A percentile compares a stretch with the other conserved stretches of the same genome.
phyloP scores from a whole-genome alignment of 78 protist species.

The Dictyostelium firmibasis region DNA sequence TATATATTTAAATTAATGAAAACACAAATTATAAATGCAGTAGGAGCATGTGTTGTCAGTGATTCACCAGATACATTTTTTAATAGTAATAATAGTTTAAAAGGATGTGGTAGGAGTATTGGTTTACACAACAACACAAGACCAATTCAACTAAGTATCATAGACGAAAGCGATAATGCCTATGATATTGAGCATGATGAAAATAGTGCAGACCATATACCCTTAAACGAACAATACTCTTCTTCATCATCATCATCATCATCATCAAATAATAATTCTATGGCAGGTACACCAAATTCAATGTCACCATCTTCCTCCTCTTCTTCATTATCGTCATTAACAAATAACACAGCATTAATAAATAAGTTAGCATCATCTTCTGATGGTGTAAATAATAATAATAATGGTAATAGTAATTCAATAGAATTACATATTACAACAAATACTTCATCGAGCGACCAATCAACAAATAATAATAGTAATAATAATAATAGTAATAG shows the following conservation, averaged over 20 bases:
- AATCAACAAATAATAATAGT: not conserved
- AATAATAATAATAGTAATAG: not conserved
- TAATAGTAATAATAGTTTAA: not conserved
- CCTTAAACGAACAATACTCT: not conserved
- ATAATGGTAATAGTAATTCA: not conserved
- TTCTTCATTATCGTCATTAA: not conserved
- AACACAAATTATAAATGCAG: not conserved
- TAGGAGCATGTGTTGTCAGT: slow-evolving; percentile 7
- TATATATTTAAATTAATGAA: not conserved
- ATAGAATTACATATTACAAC: not conserved
- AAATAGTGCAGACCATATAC: not conserved
- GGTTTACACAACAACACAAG: not conserved
- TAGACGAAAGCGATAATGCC: not conserved
- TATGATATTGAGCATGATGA: not conserved
- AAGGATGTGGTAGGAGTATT: not conserved
- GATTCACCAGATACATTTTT: slow-evolving; percentile 1
- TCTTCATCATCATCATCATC: not conserved
- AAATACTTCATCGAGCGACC: not conserved
- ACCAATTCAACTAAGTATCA: not conserved
- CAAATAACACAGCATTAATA: not conserved
- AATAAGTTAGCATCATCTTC: not conserved
- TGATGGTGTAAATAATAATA: not conserved
- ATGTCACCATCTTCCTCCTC: not conserved
- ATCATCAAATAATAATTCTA: not conserved
- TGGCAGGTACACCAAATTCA: not conserved